phyloP scores from a whole-genome alignment of 352 stramenopile genomes.

The Phytophthora cryptogea region DNA sequence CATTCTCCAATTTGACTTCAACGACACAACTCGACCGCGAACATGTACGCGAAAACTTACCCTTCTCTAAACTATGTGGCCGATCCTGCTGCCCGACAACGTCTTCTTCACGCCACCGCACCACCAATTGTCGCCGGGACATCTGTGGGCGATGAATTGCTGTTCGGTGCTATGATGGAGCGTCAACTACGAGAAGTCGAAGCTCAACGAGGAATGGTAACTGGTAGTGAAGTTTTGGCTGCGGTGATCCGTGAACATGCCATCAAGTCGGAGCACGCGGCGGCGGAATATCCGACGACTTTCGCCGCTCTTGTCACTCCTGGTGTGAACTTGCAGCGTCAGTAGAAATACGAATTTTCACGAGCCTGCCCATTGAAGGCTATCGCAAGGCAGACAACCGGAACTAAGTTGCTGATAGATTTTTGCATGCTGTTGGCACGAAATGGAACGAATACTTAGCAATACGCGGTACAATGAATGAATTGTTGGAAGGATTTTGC shows the following conservation, averaged over 20 bases:
- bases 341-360: neutral
- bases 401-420: no score
- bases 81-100: constrained; percentile 15
- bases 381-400: no score
- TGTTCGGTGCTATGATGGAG: constrained; percentile 20
- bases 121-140: constrained; percentile 14
- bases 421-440: no score
- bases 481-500: no score
- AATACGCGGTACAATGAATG: no score
- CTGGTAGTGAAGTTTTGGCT: constrained; percentile 17
- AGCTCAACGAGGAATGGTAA: constrained; percentile 18
- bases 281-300: constrained; percentile 10
- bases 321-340: constrained; percentile 15
- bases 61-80: constrained; percentile 16
- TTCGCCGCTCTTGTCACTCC: constrained; percentile 16
- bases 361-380: no score
- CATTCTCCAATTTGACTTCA: constrained; percentile 8
- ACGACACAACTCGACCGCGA: neutral
- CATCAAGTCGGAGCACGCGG: constrained; percentile 15
- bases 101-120: constrained; percentile 12
- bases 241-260: constrained; percentile 16
- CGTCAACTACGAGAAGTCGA: constrained; percentile 22
- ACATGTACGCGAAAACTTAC: constrained; percentile 31
- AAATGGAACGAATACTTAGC: no score
- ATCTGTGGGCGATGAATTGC: constrained; percentile 13